These are phyloP conservation scores for Hemerocallis citrina DNA, from an alignment of 106 monocot genomes.

Conservation along the genomic window DNA sequence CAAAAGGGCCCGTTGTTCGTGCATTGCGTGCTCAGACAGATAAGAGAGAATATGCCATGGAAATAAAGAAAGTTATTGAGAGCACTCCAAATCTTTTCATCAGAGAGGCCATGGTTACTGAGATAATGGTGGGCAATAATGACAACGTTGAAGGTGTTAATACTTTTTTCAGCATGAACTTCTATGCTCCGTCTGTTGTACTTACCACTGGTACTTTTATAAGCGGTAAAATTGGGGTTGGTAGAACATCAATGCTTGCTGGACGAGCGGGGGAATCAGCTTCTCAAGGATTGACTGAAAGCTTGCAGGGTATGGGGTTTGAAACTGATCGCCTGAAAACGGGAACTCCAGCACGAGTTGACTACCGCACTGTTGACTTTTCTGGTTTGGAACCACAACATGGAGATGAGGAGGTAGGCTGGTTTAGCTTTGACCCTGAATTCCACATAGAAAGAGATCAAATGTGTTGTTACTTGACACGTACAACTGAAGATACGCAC, in stretches of 20 bases:
- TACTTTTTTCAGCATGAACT: conserved; percentile 92
- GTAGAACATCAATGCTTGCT: conserved; percentile 86
- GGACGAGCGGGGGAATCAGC: conserved; percentile 98
- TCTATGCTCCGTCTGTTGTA: conserved; percentile 89
- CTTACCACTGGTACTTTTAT: conserved; percentile 97
- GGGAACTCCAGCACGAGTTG: conserved; percentile 94
- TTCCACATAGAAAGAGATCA: conserved; percentile 89
- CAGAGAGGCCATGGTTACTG: conserved; percentile 98
- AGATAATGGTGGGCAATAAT: conserved; percentile 78
- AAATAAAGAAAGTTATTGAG: conserved; percentile 94
- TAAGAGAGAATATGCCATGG: conserved; percentile 98
- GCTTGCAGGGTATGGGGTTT: conserved; percentile 79
- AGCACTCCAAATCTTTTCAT: conserved; percentile 93
- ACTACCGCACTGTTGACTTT: conserved; percentile 72
- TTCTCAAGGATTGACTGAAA: conserved; percentile 89
- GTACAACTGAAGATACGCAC: conserved; percentile 87
- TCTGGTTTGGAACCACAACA: conserved; percentile 78
- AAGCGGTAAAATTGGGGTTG: conserved; percentile 99
- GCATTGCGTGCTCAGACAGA: conserved; percentile 99
- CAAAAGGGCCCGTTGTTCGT: conserved; percentile 95
- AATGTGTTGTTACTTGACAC: conserved; percentile 98
- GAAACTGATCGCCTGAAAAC: conserved; percentile 96
- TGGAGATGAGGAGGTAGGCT: conserved; percentile 97
- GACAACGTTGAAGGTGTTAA: conserved; percentile 84
- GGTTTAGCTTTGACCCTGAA: conserved; percentile 99